Evolutionary conservation across 2,329 filamentous ascomycete species (phyloP).

Genomic region (Stromatinia cepivora): DNA sequence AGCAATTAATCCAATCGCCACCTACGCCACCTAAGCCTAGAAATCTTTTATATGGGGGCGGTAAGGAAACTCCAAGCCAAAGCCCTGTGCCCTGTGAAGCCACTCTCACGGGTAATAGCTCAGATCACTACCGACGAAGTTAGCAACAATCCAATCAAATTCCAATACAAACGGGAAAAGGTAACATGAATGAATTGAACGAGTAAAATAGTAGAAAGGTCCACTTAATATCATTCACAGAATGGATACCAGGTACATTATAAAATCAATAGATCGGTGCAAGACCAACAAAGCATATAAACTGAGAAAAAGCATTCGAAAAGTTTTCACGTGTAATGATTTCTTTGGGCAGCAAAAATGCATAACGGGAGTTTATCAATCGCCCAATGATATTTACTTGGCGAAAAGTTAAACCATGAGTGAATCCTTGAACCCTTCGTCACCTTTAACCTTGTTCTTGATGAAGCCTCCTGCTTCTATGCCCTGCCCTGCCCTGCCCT

Average conservation of each 20-base stretch:
- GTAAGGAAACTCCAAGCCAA: neutral
- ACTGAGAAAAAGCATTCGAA: neutral
- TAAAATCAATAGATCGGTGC: neutral
- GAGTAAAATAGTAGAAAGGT: too few relatives aligned
- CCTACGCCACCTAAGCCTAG: conserved; percentile 1
- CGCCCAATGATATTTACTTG: conserved; percentile 1
- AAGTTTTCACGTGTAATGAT: neutral
- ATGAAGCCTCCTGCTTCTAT: neutral
- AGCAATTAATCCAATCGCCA: conserved; percentile 9
- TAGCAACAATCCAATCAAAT: neutral
- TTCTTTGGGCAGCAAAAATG: conserved; percentile 5
- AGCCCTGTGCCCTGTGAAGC: neutral
- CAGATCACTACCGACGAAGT: neutral
- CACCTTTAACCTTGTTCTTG: conserved; percentile 16
- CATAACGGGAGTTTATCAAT: neutral
- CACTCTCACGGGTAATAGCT: neutral
- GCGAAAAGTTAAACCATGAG: neutral
- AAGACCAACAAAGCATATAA: conserved; percentile 1
- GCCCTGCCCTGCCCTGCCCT: neutral
- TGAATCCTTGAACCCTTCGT: conserved; percentile 1
- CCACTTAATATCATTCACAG: too few relatives aligned
- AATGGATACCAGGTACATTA: too few relatives aligned
- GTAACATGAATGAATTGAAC: neutral
- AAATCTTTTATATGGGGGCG: neutral
- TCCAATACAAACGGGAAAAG: neutral